Base-by-base conservation (phyloP, 2,329 filamentous ascomycete species). In the Ceratocystis destructans region DNA sequence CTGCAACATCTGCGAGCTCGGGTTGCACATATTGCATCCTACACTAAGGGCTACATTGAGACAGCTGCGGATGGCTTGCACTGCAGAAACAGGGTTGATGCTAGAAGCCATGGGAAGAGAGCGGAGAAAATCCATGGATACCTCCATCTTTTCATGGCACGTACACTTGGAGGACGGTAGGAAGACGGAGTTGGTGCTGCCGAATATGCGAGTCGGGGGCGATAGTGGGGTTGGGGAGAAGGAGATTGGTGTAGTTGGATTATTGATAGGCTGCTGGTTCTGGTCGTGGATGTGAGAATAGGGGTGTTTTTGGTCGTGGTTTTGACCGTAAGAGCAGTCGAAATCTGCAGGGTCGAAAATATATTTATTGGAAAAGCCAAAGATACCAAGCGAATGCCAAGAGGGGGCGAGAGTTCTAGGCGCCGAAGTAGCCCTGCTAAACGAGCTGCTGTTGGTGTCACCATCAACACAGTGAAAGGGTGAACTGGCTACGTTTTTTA, bases 121-220 rank as follows among this genome's bases (percentile, higher is more conserved):
- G 62, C 78, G 77, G 68, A 84, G 76, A 22, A 78, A 78, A 67
- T 80, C 77, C 2, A 84, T 74, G 3, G 81, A 77, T 4, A 80
- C 75, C 70, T 79, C 82, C 15, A 84, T 75, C 15, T 73, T 76
- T 0, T 78, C 76, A 0, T 80, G 76, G 68, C 82, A 84, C 66
- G 75, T 72, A 68, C 82, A 84, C 53, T 67, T 72, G 15, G 73
- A 15, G 20, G 41, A 17, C 12, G 41, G 2, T 5, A 45, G 15
- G 17, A 45, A 12, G 20, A 17, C 31, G 20, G 44, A 37, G 62
- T 12, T 64, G 46, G 45, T n/a, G 48, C 31, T 53, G 62, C 31
- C 12, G 41, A 33, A 48, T 28, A 20, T 44, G 10, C 10, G 37
- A 41, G 37, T 10, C 37, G 48, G 44, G 25, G 53, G 53, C 15